Evolutionary conservation across 768 basidiomycete genomes (phyloP), one percentile per base, ranked within the genome.

Genomic region (Termitomyces sp.): DNA sequence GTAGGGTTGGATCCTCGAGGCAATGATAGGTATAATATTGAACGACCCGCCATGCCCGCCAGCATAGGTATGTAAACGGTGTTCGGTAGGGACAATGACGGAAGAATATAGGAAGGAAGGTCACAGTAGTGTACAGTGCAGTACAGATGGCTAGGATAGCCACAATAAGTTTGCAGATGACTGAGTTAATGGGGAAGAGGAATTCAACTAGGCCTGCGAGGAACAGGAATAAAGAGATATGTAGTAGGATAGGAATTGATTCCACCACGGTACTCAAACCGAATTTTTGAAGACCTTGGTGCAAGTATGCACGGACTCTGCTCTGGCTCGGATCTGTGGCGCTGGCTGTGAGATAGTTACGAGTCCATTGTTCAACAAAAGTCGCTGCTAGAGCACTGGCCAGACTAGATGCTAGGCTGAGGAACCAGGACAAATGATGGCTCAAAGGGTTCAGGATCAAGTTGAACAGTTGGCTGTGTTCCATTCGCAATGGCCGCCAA

Each of bases 351-450:
- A 70, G 58, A 54, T 76, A 76, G 26, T 69, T n/a, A n/a, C n/a
- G n/a, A 0, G 76, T 66, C 79, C 80, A 81, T 54, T 78, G 75
- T 56, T 80, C 72, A 21, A 77, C 72, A 5, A 81, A 57, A 14
- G 75, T 78, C 7, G 77, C 75, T 1, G 69, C 64, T 21, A 77
- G 67, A 11, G 75, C 75, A 57, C 71, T 71, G 2, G 65, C 54
- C n/a, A 80, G 62, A 43, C 74, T 76, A 32, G 73, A 70, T 3
- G 67, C 65, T 3, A 81, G 66, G 54, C 76, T 78, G 30, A 77
- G 65, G 56, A 80, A 76, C 75, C 75, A 80, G 7, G 14, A 68
- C 64, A 15, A 57, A 56, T 3, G 67, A 54, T 28, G 70, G 68
- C 8, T 54, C 48, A 11, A 69, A 68, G 5, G 41, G 15, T 19